Conservation (phyloP, 768 basidiomycete species). For the Lyophyllum decastes region DNA sequence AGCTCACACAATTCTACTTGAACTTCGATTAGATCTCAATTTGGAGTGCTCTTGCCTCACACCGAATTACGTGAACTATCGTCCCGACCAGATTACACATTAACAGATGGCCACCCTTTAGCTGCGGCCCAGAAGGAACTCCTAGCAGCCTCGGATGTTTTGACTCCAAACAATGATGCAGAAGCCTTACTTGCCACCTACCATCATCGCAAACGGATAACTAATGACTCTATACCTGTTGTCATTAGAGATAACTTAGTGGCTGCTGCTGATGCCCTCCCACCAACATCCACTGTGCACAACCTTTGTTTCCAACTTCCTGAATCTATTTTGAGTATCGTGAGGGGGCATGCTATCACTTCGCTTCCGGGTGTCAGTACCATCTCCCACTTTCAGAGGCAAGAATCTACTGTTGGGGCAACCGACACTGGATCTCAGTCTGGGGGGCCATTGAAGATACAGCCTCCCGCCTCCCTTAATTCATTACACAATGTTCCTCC, state of each 20-base stretch:
- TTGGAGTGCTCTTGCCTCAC: neutral
- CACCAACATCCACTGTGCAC: neutral
- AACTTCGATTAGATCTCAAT: neutral
- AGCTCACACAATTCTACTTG: conserved; percentile 10
- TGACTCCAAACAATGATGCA: too few relatives aligned
- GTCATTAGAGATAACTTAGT: neutral
- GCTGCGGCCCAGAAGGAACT: neutral
- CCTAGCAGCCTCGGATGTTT: too few relatives aligned
- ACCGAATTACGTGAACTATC: neutral
- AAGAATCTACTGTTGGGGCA: too few relatives aligned
- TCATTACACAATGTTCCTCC: neutral
- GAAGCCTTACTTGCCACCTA: too few relatives aligned
- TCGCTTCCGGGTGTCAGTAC: conserved; percentile 1
- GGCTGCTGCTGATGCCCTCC: neutral
- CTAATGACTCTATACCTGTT: neutral
- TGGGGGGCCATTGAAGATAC: conserved; percentile 1
- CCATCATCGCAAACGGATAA: neutral
- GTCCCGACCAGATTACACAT: neutral
- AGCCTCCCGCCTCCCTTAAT: neutral
- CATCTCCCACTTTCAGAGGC: neutral
- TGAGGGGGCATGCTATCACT: conserved; percentile 4
- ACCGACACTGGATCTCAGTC: neutral
- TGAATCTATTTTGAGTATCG: neutral
- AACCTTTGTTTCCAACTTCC: neutral
- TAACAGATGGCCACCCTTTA: neutral